Percentiles rank a stretch among this genome's conserved stretches.
Conservation (phyloP, 2,329 filamentous ascomycete species). For the Stagonosporopsis tanaceti region DNA sequence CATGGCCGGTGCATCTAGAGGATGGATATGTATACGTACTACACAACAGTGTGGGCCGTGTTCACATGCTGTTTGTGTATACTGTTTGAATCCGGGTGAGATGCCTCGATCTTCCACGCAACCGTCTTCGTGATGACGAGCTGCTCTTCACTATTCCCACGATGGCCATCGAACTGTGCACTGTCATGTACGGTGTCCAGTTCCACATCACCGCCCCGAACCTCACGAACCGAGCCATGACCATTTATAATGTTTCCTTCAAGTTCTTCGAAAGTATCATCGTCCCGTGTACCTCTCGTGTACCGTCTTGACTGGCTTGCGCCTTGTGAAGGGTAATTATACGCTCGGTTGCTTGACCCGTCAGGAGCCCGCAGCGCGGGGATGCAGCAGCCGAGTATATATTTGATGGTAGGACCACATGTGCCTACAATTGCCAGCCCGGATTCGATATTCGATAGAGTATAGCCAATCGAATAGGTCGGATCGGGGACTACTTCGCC, state of each 20-base stretch:
- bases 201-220: neutral
- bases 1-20: too few relatives aligned
- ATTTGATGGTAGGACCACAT: slow-evolving; percentile 31
- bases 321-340: slow-evolving; percentile 13
- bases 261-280: slow-evolving; percentile 5
- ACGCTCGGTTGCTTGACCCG: slow-evolving; percentile 9
- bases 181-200: neutral
- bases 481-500: slow-evolving; percentile 14
- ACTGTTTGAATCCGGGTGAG: slow-evolving; percentile 12
- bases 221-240: too few relatives aligned
- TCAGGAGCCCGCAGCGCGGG: slow-evolving; percentile 21
- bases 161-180: neutral
- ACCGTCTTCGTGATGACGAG: slow-evolving; percentile 17
- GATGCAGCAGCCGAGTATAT: slow-evolving; percentile 25
- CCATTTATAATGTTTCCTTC: neutral
- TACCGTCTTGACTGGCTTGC: slow-evolving; percentile 4
- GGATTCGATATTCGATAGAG: slow-evolving; percentile 30
- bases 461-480: slow-evolving; percentile 21
- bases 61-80: slow-evolving; percentile 2
- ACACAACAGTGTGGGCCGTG: slow-evolving; percentile 8
- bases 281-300: neutral
- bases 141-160: neutral
- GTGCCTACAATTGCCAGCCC: slow-evolving; percentile 28
- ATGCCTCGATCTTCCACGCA: slow-evolving; percentile 12
- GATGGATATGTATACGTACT: neutral